phyloP scores from a whole-genome alignment of 495 filamentous ascomycete genomes.

The Letharia columbiana region DNA sequence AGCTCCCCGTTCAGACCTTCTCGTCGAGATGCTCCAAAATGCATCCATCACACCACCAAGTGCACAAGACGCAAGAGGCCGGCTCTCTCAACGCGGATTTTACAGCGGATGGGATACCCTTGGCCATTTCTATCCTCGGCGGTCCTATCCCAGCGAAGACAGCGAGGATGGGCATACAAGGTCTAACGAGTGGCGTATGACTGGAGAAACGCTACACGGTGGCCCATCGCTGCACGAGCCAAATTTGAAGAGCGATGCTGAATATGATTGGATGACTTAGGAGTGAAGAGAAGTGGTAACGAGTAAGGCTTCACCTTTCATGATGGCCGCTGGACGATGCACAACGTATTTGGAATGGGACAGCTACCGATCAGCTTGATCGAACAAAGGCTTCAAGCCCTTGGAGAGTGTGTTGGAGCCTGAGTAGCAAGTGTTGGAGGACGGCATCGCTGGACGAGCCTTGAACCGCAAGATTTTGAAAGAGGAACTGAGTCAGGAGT shows the following conservation, averaged over 20 bases:
- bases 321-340: not conserved
- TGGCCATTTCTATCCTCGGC: not conserved
- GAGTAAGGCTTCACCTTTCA: not conserved
- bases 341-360: not conserved
- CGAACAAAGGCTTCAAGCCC: not conserved
- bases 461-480: not conserved
- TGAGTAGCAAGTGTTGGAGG: not conserved
- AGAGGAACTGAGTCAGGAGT: not conserved
- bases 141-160: not conserved
- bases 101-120: not conserved
- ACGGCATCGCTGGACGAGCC: not conserved
- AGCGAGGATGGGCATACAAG: not conserved
- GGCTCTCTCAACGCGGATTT: not conserved
- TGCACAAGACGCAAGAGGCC: not conserved
- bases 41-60: slow-evolving; percentile 3
- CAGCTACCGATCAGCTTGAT: not conserved
- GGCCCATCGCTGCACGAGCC: not conserved
- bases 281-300: not conserved
- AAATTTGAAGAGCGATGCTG: not conserved
- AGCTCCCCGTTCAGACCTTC: not conserved
- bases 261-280: slow-evolving; percentile 5
- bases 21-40: slow-evolving; percentile 3
- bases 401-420: not conserved
- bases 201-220: not conserved
- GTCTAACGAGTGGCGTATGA: not conserved